phyloP scores from a whole-genome alignment of 148 eudicot species.

The Heliamphora exappendiculata region DNA sequence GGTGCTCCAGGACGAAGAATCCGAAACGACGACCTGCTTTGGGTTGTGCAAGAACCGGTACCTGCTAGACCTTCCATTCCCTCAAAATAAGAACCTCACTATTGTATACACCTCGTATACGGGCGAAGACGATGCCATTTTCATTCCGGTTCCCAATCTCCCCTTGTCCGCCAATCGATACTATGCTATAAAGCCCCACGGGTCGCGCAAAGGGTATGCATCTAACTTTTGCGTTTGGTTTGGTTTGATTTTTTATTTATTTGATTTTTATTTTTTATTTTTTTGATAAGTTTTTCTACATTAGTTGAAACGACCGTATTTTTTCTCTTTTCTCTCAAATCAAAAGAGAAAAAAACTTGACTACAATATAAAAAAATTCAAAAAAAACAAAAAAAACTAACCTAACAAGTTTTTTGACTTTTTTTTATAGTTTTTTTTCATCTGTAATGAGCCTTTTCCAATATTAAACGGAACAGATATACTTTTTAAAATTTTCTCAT shows the following conservation, averaged over 20 bases:
- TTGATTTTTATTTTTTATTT: too few relatives aligned
- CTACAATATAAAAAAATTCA: too few relatives aligned
- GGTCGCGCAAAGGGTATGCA: constrained; percentile 43
- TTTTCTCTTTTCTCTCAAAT: too few relatives aligned
- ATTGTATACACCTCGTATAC: constrained; percentile 13
- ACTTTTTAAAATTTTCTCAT: too few relatives aligned
- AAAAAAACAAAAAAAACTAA: too few relatives aligned
- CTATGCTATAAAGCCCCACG: constrained; percentile 29
- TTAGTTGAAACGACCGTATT: too few relatives aligned
- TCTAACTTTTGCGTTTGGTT: background rate
- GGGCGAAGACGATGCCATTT: constrained; percentile 20
- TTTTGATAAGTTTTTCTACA: too few relatives aligned
- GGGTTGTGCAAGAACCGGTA: constrained; percentile 22
- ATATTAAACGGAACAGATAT: too few relatives aligned
- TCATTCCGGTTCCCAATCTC: constrained; percentile 45
- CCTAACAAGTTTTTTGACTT: too few relatives aligned
- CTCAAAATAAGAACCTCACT: constrained; percentile 44
- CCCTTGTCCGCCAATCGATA: constrained; percentile 39
- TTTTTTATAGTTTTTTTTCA: too few relatives aligned
- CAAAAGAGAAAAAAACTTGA: too few relatives aligned
- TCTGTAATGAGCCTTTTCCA: too few relatives aligned
- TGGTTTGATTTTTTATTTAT: background rate
- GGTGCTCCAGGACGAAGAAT: constrained; percentile 48
- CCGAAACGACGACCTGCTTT: constrained; percentile 27
- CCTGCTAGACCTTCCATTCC: constrained; percentile 38